Percentiles rank a stretch among this genome's conserved stretches.
Conservation (phyloP, 139 green algal species). For the Volvox africanus region DNA sequence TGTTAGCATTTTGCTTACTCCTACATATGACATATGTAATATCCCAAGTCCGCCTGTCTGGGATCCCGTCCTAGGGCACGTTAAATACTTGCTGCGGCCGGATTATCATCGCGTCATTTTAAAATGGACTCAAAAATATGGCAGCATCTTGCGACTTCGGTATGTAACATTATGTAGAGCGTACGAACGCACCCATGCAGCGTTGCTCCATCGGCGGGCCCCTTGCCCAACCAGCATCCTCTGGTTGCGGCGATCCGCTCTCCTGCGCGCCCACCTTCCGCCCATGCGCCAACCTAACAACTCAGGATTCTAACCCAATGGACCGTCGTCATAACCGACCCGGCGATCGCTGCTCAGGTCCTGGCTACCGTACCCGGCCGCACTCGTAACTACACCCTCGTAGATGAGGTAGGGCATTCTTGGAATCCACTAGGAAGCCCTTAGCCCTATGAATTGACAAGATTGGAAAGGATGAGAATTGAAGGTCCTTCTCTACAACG, state of each 20-base stretch:
- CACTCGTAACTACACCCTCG: conserved; percentile 6
- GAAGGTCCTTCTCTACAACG: neutral
- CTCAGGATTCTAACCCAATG: neutral
- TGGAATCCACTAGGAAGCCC: too few relatives aligned
- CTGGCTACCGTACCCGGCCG: conserved; percentile 9
- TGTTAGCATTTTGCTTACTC: neutral
- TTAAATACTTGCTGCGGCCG: neutral
- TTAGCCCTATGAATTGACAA: too few relatives aligned
- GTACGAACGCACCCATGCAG: too few relatives aligned
- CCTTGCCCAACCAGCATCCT: too few relatives aligned
- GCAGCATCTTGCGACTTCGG: conserved; percentile 26
- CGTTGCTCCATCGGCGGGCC: too few relatives aligned
- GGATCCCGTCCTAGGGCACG: conserved; percentile 10
- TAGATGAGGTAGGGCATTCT: neutral
- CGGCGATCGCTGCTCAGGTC: neutral
- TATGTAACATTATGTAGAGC: neutral
- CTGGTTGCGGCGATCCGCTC: too few relatives aligned
- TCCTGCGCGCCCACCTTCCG: neutral
- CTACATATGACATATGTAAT: neutral
- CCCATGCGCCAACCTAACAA: too few relatives aligned
- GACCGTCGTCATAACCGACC: conserved; percentile 19
- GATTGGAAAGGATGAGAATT: neutral
- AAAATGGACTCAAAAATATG: neutral
- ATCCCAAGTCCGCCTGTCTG: neutral
- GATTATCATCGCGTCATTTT: conserved; percentile 19